Evolutionary conservation across 257 asterid genomes (phyloP).

Genomic region (Capsicum chinense): DNA sequence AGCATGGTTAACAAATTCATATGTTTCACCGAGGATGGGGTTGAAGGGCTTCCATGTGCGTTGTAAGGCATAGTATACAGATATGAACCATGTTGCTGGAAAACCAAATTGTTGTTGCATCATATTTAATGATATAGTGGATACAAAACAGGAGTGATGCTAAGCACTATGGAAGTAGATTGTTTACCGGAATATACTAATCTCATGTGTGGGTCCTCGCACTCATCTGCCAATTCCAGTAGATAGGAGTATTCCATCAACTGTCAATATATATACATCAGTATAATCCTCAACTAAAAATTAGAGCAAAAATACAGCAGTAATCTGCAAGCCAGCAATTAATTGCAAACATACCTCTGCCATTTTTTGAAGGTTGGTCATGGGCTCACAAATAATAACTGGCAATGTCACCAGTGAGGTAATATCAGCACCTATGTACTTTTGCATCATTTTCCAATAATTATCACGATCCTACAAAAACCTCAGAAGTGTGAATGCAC

Average conservation of each 20-base stretch:
- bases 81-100: conserved; percentile 96
- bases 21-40: conserved; percentile 98
- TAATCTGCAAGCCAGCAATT: background rate
- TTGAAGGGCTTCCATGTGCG: conserved; percentile 99
- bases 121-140: background rate
- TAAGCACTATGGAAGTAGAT: conserved; percentile 11
- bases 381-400: conserved; percentile 97
- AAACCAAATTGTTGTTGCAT: conserved; percentile 30
- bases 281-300: conserved; percentile 18
- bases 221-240: conserved; percentile 88
- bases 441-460: conserved; percentile 99
- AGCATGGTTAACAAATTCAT: conserved; percentile 83
- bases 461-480: conserved; percentile 80
- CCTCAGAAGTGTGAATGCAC: conserved; percentile 20
- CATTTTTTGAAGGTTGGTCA: conserved; percentile 99
- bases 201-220: conserved; percentile 95
- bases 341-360: conserved; percentile 76
- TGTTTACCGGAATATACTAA: conserved; percentile 72
- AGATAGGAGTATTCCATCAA: conserved; percentile 92
- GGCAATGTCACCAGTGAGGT: conserved; percentile 99
- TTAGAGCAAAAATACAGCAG: conserved; percentile 32
- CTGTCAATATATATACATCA: conserved; percentile 50
- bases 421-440: conserved; percentile 87
- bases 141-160: conserved; percentile 2
- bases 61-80: conserved; percentile 87